Evolutionary conservation across 768 basidiomycete species (phyloP).

Genomic region (Boletus subparvulus): DNA sequence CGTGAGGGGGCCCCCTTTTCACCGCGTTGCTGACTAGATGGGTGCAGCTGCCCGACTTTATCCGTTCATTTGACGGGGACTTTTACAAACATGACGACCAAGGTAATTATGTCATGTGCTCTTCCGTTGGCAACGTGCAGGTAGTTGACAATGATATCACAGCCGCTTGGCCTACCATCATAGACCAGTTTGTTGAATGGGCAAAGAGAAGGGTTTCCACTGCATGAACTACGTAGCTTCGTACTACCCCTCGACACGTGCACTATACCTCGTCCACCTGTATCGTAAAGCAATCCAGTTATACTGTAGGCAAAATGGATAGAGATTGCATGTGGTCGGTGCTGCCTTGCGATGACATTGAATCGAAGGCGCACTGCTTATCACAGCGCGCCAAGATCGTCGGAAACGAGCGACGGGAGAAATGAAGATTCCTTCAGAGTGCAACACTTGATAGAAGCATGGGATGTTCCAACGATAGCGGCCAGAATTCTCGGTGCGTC

Average conservation of each 20-base stretch:
- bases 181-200: conserved; percentile 80
- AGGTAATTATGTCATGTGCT: conserved; percentile 43
- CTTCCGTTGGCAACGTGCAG: neutral
- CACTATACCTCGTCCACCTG: conserved; percentile 7
- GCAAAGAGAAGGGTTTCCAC: conserved; percentile 41
- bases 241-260: neutral
- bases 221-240: conserved; percentile 2
- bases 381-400: conserved; percentile 5
- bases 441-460: conserved; percentile 25
- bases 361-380: conserved; percentile 9
- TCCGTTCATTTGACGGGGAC: conserved; percentile 68
- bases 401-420: conserved; percentile 30
- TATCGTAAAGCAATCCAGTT: neutral
- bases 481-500: conserved; percentile 26
- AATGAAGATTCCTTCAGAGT: conserved; percentile 29
- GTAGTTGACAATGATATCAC: conserved; percentile 7
- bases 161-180: conserved; percentile 87
- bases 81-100: conserved; percentile 76
- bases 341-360: neutral
- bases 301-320: conserved; percentile 8
- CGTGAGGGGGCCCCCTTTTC: conserved; percentile 22
- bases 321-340: neutral
- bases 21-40: conserved; percentile 5
- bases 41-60: conserved; percentile 72
- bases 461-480: conserved; percentile 24